Evolutionary conservation across 1,284 basidiomycete genomes (phyloP).

Genomic region (Xerocomus alliaceus): DNA sequence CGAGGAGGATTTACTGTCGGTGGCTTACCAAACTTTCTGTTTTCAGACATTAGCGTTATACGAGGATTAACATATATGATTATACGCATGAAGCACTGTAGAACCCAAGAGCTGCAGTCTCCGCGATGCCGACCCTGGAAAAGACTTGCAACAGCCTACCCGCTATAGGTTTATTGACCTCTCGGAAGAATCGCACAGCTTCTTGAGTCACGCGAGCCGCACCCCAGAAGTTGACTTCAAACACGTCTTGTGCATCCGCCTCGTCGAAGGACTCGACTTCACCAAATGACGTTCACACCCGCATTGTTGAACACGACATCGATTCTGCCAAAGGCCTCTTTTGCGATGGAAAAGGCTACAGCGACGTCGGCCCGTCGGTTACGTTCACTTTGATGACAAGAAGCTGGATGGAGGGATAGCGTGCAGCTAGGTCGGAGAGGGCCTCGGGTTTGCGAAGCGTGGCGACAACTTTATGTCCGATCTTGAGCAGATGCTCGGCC

Average conservation of each 20-base stretch:
- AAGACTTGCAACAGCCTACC: constrained; percentile 44
- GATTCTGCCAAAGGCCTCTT: constrained; percentile 46
- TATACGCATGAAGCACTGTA: constrained; percentile 38
- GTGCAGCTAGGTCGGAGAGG: constrained; percentile 36
- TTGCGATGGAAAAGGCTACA: constrained; percentile 43
- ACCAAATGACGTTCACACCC: constrained; percentile 11
- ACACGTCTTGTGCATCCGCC: constrained; percentile 32
- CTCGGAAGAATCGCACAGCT: constrained; percentile 46
- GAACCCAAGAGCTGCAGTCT: constrained; percentile 7
- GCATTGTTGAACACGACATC: constrained; percentile 52
- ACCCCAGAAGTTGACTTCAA: constrained; percentile 49
- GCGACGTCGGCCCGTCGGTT: constrained; percentile 34
- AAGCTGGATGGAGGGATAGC: constrained; percentile 40
- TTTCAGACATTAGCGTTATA: background rate
- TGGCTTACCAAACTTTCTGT: constrained; percentile 35
- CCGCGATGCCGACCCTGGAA: constrained; percentile 31
- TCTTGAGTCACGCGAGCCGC: constrained; percentile 37
- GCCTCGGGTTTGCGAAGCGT: constrained; percentile 40
- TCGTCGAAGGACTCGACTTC: constrained; percentile 36
- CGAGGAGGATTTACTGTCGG: background rate
- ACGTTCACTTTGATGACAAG: constrained; percentile 51
- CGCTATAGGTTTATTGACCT: constrained; percentile 44
- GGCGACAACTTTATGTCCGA: constrained; percentile 44
- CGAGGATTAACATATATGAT: background rate
- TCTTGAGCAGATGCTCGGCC: constrained; percentile 36